Percentiles rank a stretch among this genome's conserved stretches.
Conservation (phyloP, 2,329 filamentous ascomycete genomes). For the Aspergillus unguis region DNA sequence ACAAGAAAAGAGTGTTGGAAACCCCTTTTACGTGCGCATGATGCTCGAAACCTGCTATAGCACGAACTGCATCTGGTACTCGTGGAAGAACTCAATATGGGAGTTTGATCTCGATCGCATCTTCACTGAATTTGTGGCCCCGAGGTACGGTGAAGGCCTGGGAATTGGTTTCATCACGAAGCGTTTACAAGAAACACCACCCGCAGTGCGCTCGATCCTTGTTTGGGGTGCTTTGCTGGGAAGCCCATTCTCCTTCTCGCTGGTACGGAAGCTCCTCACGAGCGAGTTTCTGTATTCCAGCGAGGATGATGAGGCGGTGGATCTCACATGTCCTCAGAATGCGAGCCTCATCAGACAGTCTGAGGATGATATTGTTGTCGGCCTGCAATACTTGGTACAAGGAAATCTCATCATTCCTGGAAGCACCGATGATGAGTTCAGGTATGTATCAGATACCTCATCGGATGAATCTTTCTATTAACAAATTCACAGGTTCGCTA, state of each 20-base stretch:
- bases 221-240: slow-evolving; percentile 84
- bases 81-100: slow-evolving; percentile 79
- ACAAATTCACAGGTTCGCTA: slow-evolving; percentile 61
- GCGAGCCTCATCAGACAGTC: slow-evolving; percentile 55
- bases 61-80: slow-evolving; percentile 86
- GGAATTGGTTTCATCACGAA: slow-evolving; percentile 79
- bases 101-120: slow-evolving; percentile 80
- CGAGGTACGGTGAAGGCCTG: slow-evolving; percentile 73
- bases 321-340: slow-evolving; percentile 38
- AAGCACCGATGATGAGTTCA: slow-evolving; percentile 80
- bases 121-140: slow-evolving; percentile 77
- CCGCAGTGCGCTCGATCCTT: slow-evolving; percentile 71
- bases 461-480: slow-evolving; percentile 7
- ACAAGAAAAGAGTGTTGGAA: slow-evolving; percentile 83
- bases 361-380: slow-evolving; percentile 63
- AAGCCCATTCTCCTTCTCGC: slow-evolving; percentile 75
- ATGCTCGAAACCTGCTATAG: slow-evolving; percentile 85
- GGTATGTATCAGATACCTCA: slow-evolving; percentile 23
- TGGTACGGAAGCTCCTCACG: slow-evolving; percentile 72
- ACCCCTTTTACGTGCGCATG: slow-evolving; percentile 86
- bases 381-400: slow-evolving; percentile 77
- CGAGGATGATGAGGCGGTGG: slow-evolving; percentile 43
- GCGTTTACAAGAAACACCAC: slow-evolving; percentile 71
- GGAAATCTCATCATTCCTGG: slow-evolving; percentile 77
- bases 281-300: slow-evolving; percentile 65